phyloP scores from a whole-genome alignment of 1,284 basidiomycete genomes.

The Sanghuangporus baumii region DNA sequence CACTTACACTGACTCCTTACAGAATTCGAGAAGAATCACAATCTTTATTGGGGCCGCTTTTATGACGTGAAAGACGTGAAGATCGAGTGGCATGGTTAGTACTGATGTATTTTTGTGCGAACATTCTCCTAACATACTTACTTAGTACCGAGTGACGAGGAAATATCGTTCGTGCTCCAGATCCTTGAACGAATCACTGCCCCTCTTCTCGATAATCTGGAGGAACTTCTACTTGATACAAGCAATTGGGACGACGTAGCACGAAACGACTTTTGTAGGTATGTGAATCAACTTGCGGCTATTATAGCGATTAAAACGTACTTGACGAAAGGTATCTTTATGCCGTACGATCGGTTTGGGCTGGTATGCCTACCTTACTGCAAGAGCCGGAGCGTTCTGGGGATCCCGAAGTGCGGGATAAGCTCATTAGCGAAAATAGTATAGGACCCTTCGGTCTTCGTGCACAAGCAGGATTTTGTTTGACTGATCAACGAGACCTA shows the following conservation, averaged over 20 bases:
- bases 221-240: slow-evolving; percentile 52
- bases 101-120: background rate
- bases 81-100: slow-evolving; percentile 82
- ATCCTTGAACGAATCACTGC: slow-evolving; percentile 66
- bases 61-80: slow-evolving; percentile 78
- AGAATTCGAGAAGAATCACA: slow-evolving; percentile 75
- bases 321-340: slow-evolving; percentile 47
- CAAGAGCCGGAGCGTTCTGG: slow-evolving; percentile 53
- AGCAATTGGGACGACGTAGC: slow-evolving; percentile 65
- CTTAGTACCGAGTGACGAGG: slow-evolving; percentile 62
- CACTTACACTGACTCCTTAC: slow-evolving; percentile 7
- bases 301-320: background rate
- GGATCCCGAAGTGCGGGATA: slow-evolving; percentile 52
- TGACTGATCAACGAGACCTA: slow-evolving; percentile 72
- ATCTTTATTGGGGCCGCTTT: slow-evolving; percentile 78
- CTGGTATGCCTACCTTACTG: slow-evolving; percentile 63
- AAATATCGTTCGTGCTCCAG: slow-evolving; percentile 80
- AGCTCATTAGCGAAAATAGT: slow-evolving; percentile 61
- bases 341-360: slow-evolving; percentile 62
- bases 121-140: background rate
- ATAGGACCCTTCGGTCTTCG: slow-evolving; percentile 50
- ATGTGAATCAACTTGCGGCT: slow-evolving; percentile 25
- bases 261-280: slow-evolving; percentile 94
- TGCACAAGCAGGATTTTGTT: slow-evolving; percentile 68
- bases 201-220: slow-evolving; percentile 67